Evolutionary conservation across 2,329 filamentous ascomycete species (phyloP).

Genomic region (Penicillium sp.): DNA sequence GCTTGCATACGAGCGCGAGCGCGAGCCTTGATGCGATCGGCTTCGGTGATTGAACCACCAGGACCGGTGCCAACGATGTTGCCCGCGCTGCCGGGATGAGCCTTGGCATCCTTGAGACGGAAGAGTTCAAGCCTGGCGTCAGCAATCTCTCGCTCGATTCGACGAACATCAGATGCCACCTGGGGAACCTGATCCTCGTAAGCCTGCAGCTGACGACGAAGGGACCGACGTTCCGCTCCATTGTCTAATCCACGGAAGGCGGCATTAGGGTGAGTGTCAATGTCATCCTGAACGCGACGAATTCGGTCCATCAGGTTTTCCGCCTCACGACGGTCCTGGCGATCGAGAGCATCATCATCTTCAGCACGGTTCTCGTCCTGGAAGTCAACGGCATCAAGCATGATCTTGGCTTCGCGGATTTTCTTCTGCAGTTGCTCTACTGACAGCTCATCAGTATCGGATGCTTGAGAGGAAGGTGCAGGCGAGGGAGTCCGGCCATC

Average conservation of each 20-base stretch:
- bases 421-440: constrained; percentile 90
- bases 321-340: constrained; percentile 85
- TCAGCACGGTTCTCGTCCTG: constrained; percentile 87
- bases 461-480: constrained; percentile 68
- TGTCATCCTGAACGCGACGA: constrained; percentile 88
- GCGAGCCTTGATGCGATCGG: constrained; percentile 89
- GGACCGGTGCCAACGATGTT: constrained; percentile 90
- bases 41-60: constrained; percentile 86
- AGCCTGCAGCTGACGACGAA: constrained; percentile 87
- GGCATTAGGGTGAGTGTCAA: constrained; percentile 85
- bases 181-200: constrained; percentile 89
- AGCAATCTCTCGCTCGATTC: constrained; percentile 87
- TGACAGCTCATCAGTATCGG: constrained; percentile 73
- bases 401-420: constrained; percentile 89
- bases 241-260: constrained; percentile 72
- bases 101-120: constrained; percentile 89
- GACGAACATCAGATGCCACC: constrained; percentile 87
- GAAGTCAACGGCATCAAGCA: constrained; percentile 95
- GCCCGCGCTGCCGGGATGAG: constrained; percentile 77
- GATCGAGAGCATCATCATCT: constrained; percentile 88
- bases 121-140: constrained; percentile 92
- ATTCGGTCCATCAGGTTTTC: constrained; percentile 94
- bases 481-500: constrained; percentile 77
- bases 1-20: constrained; percentile 99
- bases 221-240: constrained; percentile 79